Evolutionary conservation across 2,329 filamentous ascomycete genomes (phyloP).

Genomic region (Ophiostoma australiae): DNA sequence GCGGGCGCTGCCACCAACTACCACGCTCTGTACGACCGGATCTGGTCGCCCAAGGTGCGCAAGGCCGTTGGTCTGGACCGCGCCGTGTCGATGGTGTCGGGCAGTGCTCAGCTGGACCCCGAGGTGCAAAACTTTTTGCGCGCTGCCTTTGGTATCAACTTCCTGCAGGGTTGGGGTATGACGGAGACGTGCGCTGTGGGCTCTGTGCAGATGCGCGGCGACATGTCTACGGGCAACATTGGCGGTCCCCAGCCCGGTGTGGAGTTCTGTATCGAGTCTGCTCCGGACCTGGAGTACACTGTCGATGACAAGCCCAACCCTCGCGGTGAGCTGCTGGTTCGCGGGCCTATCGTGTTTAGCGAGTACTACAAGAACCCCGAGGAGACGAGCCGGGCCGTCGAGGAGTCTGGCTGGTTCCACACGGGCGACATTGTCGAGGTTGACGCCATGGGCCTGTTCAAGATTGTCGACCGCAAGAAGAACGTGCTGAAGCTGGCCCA

Average conservation of each 20-base stretch:
- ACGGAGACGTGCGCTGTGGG: slow-evolving; percentile 86
- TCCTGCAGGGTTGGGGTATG: slow-evolving; percentile 85
- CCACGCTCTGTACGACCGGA: slow-evolving; percentile 73
- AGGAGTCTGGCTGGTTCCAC: slow-evolving; percentile 92
- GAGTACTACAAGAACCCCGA: slow-evolving; percentile 88
- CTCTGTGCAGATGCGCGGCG: slow-evolving; percentile 62
- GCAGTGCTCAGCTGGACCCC: slow-evolving; percentile 86
- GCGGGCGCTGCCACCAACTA: slow-evolving; percentile 70
- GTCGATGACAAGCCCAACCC: slow-evolving; percentile 83
- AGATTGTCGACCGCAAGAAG: slow-evolving; percentile 95
- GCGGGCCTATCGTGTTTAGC: slow-evolving; percentile 72
- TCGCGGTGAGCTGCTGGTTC: slow-evolving; percentile 81
- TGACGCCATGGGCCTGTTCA: slow-evolving; percentile 79
- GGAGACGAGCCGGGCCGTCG: slow-evolving; percentile 77
- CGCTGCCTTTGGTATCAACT: slow-evolving; percentile 70
- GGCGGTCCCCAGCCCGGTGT: slow-evolving; percentile 62
- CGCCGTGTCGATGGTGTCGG: slow-evolving; percentile 70
- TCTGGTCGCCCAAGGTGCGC: slow-evolving; percentile 86
- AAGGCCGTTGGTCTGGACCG: slow-evolving; percentile 77
- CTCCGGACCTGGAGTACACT: slow-evolving; percentile 91
- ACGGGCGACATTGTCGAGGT: slow-evolving; percentile 88
- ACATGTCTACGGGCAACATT: slow-evolving; percentile 75
- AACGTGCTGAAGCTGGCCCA: slow-evolving; percentile 98
- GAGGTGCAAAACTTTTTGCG: slow-evolving; percentile 84
- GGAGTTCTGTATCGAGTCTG: slow-evolving; percentile 78